Conservation (phyloP, 208 protist species). For the Trypanosoma congolense region DNA sequence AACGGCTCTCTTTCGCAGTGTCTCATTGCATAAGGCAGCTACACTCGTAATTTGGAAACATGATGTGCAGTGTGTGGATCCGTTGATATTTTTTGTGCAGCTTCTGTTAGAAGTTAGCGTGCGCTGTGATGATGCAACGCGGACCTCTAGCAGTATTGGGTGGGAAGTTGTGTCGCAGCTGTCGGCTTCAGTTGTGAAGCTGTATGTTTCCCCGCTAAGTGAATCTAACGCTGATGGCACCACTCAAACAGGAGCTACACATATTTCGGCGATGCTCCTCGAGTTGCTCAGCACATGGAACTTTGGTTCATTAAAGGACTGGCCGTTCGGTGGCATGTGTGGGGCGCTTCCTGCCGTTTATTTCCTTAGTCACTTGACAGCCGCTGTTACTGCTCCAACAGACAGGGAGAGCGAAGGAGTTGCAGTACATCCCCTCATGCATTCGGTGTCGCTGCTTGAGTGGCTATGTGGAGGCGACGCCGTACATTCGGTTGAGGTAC, state of each 20-base stretch:
- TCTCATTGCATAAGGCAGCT: constrained; percentile 2
- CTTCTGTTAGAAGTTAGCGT: constrained; percentile 7
- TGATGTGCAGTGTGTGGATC: background rate
- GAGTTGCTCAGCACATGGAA: constrained; percentile 9
- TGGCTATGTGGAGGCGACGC: constrained; percentile 22
- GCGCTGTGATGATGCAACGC: constrained; percentile 3
- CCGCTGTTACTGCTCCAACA: background rate
- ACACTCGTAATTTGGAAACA: constrained; percentile 9
- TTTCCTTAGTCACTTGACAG: constrained; percentile 10
- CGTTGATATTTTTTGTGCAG: constrained; percentile 11
- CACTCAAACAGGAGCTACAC: background rate
- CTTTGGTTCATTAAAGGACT: constrained; percentile 14
- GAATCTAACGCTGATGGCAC: background rate
- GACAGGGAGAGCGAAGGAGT: background rate
- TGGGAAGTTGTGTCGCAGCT: constrained; percentile 3
- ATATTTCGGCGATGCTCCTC: background rate
- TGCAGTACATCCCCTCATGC: background rate
- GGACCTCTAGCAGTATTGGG: background rate
- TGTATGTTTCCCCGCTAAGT: background rate
- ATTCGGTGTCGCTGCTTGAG: constrained; percentile 8
- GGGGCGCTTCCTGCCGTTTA: constrained; percentile 16
- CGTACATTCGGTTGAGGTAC: constrained; percentile 3
- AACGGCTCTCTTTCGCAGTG: constrained; percentile 6
- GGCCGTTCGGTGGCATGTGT: constrained; percentile 6
- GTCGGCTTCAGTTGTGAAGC: background rate